These are phyloP conservation scores for Bacidia rubella DNA, from an alignment of 495 filamentous ascomycete genomes.

Conservation along the genomic window DNA sequence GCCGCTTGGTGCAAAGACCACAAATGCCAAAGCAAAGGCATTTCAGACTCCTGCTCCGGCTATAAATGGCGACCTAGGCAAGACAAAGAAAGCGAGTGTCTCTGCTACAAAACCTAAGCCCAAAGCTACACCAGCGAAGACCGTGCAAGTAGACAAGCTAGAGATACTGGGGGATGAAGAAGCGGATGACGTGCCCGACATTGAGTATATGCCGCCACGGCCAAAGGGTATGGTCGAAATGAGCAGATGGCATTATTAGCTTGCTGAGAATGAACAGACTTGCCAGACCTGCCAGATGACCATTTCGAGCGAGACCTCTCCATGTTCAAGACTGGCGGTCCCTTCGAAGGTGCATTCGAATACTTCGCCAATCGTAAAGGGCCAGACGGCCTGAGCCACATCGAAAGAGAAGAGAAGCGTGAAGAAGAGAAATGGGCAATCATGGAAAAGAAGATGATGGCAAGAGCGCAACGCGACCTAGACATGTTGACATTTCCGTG, in stretches of 20 bases:
- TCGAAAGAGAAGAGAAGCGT: slow-evolving; percentile 12
- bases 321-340: slow-evolving; percentile 12
- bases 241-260: not conserved
- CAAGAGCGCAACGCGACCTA: slow-evolving; percentile 8
- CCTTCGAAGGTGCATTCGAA: slow-evolving; percentile 11
- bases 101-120: slow-evolving; percentile 34
- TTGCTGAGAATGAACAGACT: slow-evolving; percentile 29
- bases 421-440: slow-evolving; percentile 7
- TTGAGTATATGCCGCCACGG: slow-evolving; percentile 63
- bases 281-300: slow-evolving; percentile 66
- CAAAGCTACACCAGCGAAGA: slow-evolving; percentile 13
- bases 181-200: slow-evolving; percentile 29
- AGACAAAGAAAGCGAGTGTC: slow-evolving; percentile 34
- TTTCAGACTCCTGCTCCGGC: slow-evolving; percentile 47
- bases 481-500: slow-evolving; percentile 12
- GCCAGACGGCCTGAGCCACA: slow-evolving; percentile 14
- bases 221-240: slow-evolving; percentile 34
- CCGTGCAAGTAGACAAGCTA: slow-evolving; percentile 18
- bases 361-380: slow-evolving; percentile 23
- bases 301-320: slow-evolving; percentile 37
- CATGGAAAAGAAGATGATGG: slow-evolving; percentile 11
- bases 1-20: slow-evolving; percentile 83
- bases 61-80: slow-evolving; percentile 32
- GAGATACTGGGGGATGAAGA: slow-evolving; percentile 17
- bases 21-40: slow-evolving; percentile 74